Percentiles rank a stretch among this genome's conserved stretches.
These are phyloP conservation scores for Talaromyces sp. DNA, from an alignment of 2,329 filamentous ascomycete genomes.

Conservation along the genomic window DNA sequence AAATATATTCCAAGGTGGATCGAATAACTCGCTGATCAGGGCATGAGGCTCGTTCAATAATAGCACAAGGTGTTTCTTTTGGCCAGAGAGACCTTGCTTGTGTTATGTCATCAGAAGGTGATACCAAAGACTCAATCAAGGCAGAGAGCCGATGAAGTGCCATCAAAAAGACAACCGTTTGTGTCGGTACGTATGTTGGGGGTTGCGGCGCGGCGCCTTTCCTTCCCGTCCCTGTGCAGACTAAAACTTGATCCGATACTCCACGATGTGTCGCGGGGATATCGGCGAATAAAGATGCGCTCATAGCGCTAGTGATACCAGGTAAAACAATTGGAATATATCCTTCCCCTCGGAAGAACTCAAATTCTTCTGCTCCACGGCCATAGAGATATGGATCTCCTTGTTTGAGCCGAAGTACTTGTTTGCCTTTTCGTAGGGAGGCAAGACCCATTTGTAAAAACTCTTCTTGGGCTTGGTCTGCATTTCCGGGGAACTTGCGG, in stretches of 20 bases:
- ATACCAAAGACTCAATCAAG: conserved; percentile 70
- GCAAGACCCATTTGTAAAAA: conserved; percentile 76
- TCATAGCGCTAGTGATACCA: conserved; percentile 85
- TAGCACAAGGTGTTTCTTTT: conserved; percentile 78
- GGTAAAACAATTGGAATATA: conserved; percentile 75
- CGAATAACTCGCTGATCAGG: conserved; percentile 91
- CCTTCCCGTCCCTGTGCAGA: conserved; percentile 95
- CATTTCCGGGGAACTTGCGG: conserved; percentile 96
- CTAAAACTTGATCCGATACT: conserved; percentile 86
- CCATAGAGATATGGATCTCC: conserved; percentile 97
- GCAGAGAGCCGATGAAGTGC: conserved; percentile 80
- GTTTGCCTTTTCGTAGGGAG: conserved; percentile 69
- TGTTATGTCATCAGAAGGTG: conserved; percentile 30
- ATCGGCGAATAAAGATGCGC: conserved; percentile 82
- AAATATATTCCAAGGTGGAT: conserved; percentile 79
- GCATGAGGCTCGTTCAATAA: conserved; percentile 91
- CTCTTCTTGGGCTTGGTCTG: conserved; percentile 89
- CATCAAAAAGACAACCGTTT: conserved; percentile 95
- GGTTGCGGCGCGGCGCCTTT: conserved; percentile 83
- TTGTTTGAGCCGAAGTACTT: conserved; percentile 88
- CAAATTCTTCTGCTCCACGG: conserved; percentile 87
- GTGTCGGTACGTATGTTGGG: conserved; percentile 72
- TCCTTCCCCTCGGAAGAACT: conserved; percentile 75
- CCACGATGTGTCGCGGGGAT: conserved; percentile 88
- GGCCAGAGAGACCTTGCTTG: conserved; percentile 62